phyloP scores from a whole-genome alignment of 495 filamentous ascomycete species.

The Aspergillus saccharolyticus region DNA sequence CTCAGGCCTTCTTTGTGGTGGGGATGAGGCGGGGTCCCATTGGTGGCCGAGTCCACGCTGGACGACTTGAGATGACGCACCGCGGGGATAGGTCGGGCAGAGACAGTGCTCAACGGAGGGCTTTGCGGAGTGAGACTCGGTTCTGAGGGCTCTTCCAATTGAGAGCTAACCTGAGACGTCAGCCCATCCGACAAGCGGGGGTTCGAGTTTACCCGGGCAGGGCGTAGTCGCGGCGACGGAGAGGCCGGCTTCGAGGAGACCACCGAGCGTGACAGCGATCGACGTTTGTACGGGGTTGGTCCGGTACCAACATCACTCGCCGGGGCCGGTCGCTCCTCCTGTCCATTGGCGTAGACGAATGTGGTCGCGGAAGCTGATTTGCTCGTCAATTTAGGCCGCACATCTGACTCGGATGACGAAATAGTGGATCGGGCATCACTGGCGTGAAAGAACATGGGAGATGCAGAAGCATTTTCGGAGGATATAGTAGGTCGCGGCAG shows the following conservation, averaged over 20 bases:
- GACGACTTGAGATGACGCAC: slow-evolving; percentile 35
- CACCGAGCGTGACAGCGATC: slow-evolving; percentile 34
- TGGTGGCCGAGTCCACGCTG: slow-evolving; percentile 33
- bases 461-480: slow-evolving; percentile 23
- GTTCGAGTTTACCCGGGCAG: slow-evolving; percentile 30
- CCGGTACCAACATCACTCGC: slow-evolving; percentile 17
- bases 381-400: slow-evolving; percentile 22
- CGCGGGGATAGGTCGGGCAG: slow-evolving; percentile 17
- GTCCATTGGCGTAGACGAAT: slow-evolving; percentile 55
- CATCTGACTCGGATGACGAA: slow-evolving; percentile 24
- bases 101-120: slow-evolving; percentile 20
- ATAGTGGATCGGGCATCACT: slow-evolving; percentile 53
- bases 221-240: slow-evolving; percentile 40
- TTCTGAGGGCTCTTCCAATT: slow-evolving; percentile 21
- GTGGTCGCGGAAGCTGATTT: slow-evolving; percentile 39
- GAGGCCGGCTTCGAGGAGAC: slow-evolving; percentile 26
- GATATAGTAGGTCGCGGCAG: slow-evolving; percentile 29
- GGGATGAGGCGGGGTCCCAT: slow-evolving; percentile 4
- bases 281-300: slow-evolving; percentile 25
- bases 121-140: slow-evolving; percentile 17
- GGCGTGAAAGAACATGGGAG: slow-evolving; percentile 74
- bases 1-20: slow-evolving; percentile 24
- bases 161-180: slow-evolving; percentile 15
- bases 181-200: slow-evolving; percentile 26
- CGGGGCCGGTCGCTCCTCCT: slow-evolving; percentile 30